These are phyloP conservation scores for Debaryomyces nepalensis DNA, from an alignment of 1,139 yeast genomes.

Conservation along the genomic window DNA sequence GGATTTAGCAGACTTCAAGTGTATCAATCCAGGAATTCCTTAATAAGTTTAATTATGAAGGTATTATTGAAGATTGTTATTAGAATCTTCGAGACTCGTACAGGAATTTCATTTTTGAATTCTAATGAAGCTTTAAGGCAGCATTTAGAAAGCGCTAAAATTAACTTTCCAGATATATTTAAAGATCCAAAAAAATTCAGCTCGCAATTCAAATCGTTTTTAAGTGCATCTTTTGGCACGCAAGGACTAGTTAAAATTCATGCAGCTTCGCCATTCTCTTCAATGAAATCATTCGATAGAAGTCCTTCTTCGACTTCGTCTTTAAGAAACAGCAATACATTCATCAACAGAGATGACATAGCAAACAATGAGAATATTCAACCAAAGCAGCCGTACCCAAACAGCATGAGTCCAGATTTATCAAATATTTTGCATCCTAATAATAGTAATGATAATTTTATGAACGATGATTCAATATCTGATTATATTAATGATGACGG, in stretches of 20 bases:
- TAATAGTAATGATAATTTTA: constrained; percentile 11
- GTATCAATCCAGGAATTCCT: constrained; percentile 29
- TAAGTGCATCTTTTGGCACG: constrained; percentile 12
- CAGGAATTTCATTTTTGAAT: constrained; percentile 22
- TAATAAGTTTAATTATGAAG: constrained; percentile 28
- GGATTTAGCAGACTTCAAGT: constrained; percentile 16
- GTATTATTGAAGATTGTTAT: constrained; percentile 31
- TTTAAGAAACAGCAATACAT: background rate
- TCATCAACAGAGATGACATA: background rate
- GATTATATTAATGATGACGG: constrained; percentile 26
- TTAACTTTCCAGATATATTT: constrained; percentile 29
- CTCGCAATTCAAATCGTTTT: constrained; percentile 1
- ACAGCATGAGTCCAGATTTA: constrained; percentile 23
- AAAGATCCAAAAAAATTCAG: background rate
- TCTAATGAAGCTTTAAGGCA: constrained; percentile 23
- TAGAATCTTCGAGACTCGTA: constrained; percentile 29
- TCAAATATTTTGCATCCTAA: constrained; percentile 30
- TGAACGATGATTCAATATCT: constrained; percentile 17
- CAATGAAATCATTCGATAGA: background rate
- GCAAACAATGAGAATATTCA: background rate
- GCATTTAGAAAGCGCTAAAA: constrained; percentile 29
- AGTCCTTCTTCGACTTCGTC: background rate
- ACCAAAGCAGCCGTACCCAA: background rate
- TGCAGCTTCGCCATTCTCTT: constrained; percentile 23
- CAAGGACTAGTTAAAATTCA: constrained; percentile 17